Conservation (phyloP, 78 protist species). For the Reticulomyxa filosa region DNA sequence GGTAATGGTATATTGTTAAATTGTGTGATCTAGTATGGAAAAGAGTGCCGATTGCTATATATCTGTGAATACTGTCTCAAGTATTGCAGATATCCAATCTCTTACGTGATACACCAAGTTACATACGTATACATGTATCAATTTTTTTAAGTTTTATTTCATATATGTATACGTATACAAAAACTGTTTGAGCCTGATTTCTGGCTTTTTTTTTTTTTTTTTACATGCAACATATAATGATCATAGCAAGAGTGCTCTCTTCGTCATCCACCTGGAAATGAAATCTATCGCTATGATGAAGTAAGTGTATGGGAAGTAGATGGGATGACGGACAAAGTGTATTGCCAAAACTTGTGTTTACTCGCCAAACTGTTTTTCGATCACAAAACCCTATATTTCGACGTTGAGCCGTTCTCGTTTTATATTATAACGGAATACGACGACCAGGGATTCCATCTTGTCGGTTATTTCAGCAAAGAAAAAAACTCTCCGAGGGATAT, state of each 20-base stretch:
- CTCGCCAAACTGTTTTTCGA: conserved; percentile 79
- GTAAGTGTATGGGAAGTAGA: conserved; percentile 32
- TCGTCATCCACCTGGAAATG: conserved; percentile 6
- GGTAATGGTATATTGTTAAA: no score
- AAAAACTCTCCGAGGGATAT: conserved; percentile 47
- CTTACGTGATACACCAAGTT: not conserved
- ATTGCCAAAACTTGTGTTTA: conserved; percentile 59
- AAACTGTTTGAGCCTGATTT: not conserved
- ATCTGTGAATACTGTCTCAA: not conserved
- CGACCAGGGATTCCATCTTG: conserved; percentile 48
- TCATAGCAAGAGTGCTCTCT: not conserved
- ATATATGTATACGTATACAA: not conserved
- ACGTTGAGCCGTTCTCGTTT: conserved; percentile 82
- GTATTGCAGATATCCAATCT: not conserved
- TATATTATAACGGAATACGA: conserved; percentile 69
- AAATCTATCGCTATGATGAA: not conserved
- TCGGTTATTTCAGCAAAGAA: conserved; percentile 86
- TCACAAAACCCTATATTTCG: conserved; percentile 54
- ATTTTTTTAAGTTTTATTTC: not conserved
- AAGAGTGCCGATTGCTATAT: not conserved
- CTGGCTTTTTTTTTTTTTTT: not conserved
- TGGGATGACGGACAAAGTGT: conserved; percentile 32
- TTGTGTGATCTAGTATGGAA: no score
- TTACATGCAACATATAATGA: not conserved
- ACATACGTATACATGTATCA: not conserved